A percentile compares a stretch with the other conserved stretches of the same genome.
Conservation (phyloP, 331 rosid species). For the Malus hybrid region DNA sequence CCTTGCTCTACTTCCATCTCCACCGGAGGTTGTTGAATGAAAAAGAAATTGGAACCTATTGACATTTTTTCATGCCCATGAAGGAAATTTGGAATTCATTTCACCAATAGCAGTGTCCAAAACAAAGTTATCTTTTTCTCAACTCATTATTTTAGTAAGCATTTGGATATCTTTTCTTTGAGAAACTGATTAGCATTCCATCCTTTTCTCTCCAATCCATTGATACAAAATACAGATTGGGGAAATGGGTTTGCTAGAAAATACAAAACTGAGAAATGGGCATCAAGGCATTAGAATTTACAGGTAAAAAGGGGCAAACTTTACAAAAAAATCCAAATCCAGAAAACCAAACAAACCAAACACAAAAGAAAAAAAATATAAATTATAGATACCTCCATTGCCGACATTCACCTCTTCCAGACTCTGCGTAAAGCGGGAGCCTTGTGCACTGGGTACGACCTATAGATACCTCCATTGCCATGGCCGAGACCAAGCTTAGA, state of each 20-base stretch:
- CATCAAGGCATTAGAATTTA: background rate
- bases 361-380: background rate
- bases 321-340: background rate
- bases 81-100: background rate
- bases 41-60: background rate
- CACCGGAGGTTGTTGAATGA: background rate
- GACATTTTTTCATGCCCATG: background rate
- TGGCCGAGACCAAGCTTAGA: conserved; percentile 50
- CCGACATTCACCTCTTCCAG: no score
- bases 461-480: conserved; percentile 40
- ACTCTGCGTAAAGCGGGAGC: no score
- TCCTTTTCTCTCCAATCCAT: background rate
- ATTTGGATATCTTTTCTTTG: background rate
- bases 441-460: no score
- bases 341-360: background rate
- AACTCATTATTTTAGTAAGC: background rate
- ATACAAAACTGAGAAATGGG: background rate
- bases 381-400: conserved; percentile 30
- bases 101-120: no score
- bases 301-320: background rate
- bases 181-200: background rate
- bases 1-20: background rate
- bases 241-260: background rate
- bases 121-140: no score
- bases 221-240: background rate